Conservation (phyloP, 169 alveolate genomes). For the Plasmodium cynomolgi region DNA sequence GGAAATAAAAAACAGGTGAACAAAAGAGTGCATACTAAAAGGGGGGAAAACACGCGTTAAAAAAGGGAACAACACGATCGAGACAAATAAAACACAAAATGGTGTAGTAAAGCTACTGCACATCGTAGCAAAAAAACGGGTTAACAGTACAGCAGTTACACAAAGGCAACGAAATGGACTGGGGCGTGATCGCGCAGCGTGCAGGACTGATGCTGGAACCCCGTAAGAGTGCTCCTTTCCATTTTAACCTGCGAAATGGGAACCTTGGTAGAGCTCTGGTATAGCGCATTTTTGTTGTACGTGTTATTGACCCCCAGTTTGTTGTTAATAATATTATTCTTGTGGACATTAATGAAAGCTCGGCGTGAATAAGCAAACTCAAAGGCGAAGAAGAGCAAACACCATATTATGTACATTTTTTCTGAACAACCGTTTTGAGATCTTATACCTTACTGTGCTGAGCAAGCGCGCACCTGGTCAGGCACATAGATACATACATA, state of each 20-base stretch:
- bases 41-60: neutral
- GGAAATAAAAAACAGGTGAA: neutral
- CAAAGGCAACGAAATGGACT: neutral
- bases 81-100: neutral
- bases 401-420: conserved; percentile 49
- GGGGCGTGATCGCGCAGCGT: neutral
- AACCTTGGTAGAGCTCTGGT: conserved; percentile 38
- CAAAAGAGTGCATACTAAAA: neutral
- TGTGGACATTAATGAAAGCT: conserved; percentile 72
- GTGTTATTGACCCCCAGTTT: conserved; percentile 34
- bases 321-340: conserved; percentile 51
- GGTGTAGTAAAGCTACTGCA: neutral
- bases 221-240: neutral
- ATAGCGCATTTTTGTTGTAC: conserved; percentile 54
- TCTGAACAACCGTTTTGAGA: neutral
- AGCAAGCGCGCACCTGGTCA: neutral
- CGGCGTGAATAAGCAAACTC: conserved; percentile 52
- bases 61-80: neutral
- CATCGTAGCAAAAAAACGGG: neutral
- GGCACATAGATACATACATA: neutral
- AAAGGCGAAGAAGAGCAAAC: conserved; percentile 17
- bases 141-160: neutral
- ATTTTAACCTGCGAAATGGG: conserved; percentile 70
- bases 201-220: neutral
- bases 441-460: conserved; percentile 7